phyloP scores from a whole-genome alignment of 345 rosid species.

The Euphorbia tirucalli region DNA sequence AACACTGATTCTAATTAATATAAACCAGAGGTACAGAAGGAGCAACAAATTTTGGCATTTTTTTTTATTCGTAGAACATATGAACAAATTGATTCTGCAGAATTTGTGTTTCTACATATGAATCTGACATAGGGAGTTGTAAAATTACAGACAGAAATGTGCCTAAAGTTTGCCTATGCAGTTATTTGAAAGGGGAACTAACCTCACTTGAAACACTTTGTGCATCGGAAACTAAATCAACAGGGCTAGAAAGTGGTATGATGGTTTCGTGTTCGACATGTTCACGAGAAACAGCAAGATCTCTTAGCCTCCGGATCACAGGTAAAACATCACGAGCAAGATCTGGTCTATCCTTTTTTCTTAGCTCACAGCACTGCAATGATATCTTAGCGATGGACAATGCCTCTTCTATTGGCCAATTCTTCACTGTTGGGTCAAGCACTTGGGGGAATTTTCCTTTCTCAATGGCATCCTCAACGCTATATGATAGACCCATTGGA shows the following conservation, averaged over 20 bases:
- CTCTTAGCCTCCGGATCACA: slow-evolving; percentile 52
- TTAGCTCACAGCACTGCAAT: slow-evolving; percentile 71
- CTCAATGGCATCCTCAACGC: slow-evolving; percentile 62
- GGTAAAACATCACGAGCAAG: slow-evolving; percentile 62
- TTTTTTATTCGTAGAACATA: background rate
- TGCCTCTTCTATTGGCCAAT: slow-evolving; percentile 73
- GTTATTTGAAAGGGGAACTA: slow-evolving; percentile 11
- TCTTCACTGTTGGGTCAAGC: slow-evolving; percentile 64
- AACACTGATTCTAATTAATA: no score
- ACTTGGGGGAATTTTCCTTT: slow-evolving; percentile 42
- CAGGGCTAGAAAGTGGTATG: background rate
- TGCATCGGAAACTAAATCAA: slow-evolving; percentile 11
- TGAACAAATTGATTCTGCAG: background rate
- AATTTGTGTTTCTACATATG: background rate
- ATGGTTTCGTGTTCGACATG: slow-evolving; percentile 5
- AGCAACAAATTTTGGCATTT: background rate
- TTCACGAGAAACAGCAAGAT: slow-evolving; percentile 35
- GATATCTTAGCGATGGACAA: slow-evolving; percentile 59
- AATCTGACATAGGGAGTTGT: no score
- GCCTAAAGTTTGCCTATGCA: no score
- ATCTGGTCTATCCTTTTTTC: slow-evolving; percentile 78
- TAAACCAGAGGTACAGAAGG: background rate
- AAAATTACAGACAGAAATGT: no score
- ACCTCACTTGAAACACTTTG: slow-evolving; percentile 26
- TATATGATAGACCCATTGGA: slow-evolving; percentile 64